Conservation (phyloP, 2,329 filamentous ascomycete genomes). For the Penicillium sp. region DNA sequence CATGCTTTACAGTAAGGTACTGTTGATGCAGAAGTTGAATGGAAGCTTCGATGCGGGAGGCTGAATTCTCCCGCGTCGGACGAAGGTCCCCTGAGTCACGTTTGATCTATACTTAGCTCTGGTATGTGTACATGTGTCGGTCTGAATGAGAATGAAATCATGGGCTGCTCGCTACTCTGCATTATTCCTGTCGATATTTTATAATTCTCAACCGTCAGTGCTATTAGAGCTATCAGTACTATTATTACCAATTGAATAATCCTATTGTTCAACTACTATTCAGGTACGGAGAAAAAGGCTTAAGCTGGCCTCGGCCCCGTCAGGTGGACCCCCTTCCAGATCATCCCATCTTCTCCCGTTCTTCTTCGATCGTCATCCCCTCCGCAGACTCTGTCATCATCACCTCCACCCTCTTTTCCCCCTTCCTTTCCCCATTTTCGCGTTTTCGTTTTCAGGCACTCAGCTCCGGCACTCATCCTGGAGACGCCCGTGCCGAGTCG, state of each 20-base stretch:
- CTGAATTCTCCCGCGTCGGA: conserved; percentile 4
- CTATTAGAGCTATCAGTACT: too few relatives aligned
- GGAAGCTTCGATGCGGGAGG: conserved; percentile 17
- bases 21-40: conserved; percentile 7
- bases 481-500: conserved; percentile 40
- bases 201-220: too few relatives aligned
- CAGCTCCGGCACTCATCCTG: conserved; percentile 23
- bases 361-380: conserved; percentile 24
- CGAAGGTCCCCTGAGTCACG: background rate
- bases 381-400: conserved; percentile 28
- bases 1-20: background rate
- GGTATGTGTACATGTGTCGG: background rate
- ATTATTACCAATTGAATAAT: too few relatives aligned
- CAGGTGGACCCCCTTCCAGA: conserved; percentile 10
- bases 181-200: too few relatives aligned
- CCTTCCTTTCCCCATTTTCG: conserved; percentile 12
- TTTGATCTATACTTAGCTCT: background rate
- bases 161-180: background rate
- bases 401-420: conserved; percentile 16
- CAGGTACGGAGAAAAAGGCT: background rate
- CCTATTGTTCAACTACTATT: background rate
- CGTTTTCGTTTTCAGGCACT: conserved; percentile 4
- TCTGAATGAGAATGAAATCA: background rate
- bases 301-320: conserved; percentile 17
- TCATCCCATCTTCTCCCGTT: conserved; percentile 6